Base-by-base conservation (phyloP, 352 stramenopile genomes). In the Phytophthora ohioensis region DNA sequence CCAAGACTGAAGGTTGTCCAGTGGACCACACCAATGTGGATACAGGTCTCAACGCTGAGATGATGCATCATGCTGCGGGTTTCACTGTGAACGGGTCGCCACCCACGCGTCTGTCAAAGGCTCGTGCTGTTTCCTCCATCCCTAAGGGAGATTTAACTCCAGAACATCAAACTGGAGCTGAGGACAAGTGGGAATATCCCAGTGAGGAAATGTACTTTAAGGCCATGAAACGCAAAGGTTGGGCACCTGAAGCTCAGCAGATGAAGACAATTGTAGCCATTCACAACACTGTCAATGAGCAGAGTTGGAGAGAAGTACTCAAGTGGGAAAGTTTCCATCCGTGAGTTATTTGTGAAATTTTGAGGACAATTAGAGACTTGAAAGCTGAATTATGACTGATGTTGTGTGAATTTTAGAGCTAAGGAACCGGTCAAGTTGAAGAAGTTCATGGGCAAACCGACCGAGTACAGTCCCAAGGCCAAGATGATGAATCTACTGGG, bases 201-300 rank as follows among this genome's bases (percentile, higher is more conserved):
- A 98, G 87, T 32, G 97, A 99, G 77, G 96, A 98, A 64, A 98
- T 99, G 88, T 99, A 99, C 75, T 99, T 96, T 75, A 98, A 98
- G 75, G 97, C 97, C 67, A 98, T 99, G 96, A 90, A 97, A 73
- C 88, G 93, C 67, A 99, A 99, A 69, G 97, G 97, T 32, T 99
- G 97, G 89, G 87, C 97, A 52, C 90, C 93, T 3, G 75, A 94
- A 49, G 84, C 84, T 9, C 76, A 94, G 30, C 93, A 98, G 78
- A 98, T 99, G 84, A 95, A 96, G 48, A 94, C 89, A 9, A 98
- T 99, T 57, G 87, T 99, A n/a, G 87, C 88, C 43, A 99, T 99
- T 70, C 97, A 99, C 84, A 99, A 99, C 77, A 91, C 93, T 15
- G 95, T 99, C 58, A 99, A 99, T 75, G 97, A 99, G 77, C 85